Evolutionary conservation across 129 eudicot genomes (phyloP), one percentile per base, ranked within the genome.

Genomic region (Centella asiatica): DNA sequence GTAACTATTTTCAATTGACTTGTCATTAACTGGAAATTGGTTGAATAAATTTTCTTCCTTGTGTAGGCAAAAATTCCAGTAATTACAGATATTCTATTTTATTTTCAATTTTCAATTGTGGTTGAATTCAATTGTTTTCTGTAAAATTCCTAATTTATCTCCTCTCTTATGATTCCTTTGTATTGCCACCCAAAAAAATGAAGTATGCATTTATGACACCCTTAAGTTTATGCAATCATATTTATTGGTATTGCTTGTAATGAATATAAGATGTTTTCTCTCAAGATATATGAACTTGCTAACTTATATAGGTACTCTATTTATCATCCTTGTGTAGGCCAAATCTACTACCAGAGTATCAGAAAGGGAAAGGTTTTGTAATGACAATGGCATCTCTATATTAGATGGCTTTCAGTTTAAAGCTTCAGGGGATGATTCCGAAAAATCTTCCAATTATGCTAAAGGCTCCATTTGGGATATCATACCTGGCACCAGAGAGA

Each of bases 381-480:
- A 44, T 2, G 57, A 68, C 13, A 60, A 71, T 29, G 72, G 34
- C 25, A 3, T 64, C 12, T 67, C 54, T 39, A 23, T 48, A 15
- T 19, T 24, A 8, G 74, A 52, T 32, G 57, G 27, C 12, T 25
- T 44, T 18, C 42, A 34, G 26, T 44, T 36, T 12, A 26, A 48
- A 20, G 69, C 39, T 40, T 44, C 32, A 2, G 65, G 56, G 0
- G 4, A 17, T 36, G 50, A 62, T 24, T 18, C 14, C 13, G 44
- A 70, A 54, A 20, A 24, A 14, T 22, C 55, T 58, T 51, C 44
- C 58, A 39, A 57, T 20, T 32, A 60, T 40, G 15, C 60, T 5
- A 19, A 56, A 31, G 89, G 84, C 40, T 75, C 89, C 0, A 80
- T 83, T 1, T 83, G 78, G 85, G 80, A 83, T 36, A 53, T 72